Conservation (phyloP, 306 rosid species). For the Lathyrus tuberosus region DNA sequence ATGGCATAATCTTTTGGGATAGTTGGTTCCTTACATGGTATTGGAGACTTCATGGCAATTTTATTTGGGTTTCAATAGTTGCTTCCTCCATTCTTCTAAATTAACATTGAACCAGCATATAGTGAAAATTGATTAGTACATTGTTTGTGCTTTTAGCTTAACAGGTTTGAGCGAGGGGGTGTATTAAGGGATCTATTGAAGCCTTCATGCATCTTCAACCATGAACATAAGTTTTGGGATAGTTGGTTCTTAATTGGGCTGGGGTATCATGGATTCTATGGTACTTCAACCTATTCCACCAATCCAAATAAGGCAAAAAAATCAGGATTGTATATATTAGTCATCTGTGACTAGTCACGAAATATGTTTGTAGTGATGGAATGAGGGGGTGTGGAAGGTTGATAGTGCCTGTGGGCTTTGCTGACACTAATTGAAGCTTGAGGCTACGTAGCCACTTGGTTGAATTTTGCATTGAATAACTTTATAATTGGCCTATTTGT, state of each 20-base stretch:
- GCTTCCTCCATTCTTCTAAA: not conserved
- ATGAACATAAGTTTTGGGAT: not conserved
- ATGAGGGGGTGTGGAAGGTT: slow-evolving; percentile 5
- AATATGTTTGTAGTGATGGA: not conserved
- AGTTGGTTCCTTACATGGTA: not conserved
- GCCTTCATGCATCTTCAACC: not conserved
- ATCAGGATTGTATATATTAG: not conserved
- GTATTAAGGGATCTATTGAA: not conserved
- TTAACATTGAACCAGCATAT: not conserved
- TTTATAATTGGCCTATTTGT: slow-evolving; percentile 4
- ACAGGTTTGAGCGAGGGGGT: not conserved
- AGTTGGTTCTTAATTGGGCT: not conserved
- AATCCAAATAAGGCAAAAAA: not conserved
- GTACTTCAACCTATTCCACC: not conserved
- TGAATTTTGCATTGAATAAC: slow-evolving; percentile 7
- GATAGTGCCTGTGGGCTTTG: slow-evolving; percentile 15
- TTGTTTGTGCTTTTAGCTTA: not conserved
- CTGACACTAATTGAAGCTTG: slow-evolving; percentile 7
- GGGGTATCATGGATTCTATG: not conserved
- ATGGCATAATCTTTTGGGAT: not conserved
- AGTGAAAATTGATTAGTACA: not conserved
- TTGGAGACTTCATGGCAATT: not conserved
- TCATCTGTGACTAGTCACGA: not conserved
- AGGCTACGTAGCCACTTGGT: not conserved
- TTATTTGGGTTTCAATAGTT: not conserved